A percentile compares a stretch with the other conserved stretches of the same genome.
Evolutionary conservation across 129 eudicot species (phyloP).

Genomic region (Tanacetum coccineum): DNA sequence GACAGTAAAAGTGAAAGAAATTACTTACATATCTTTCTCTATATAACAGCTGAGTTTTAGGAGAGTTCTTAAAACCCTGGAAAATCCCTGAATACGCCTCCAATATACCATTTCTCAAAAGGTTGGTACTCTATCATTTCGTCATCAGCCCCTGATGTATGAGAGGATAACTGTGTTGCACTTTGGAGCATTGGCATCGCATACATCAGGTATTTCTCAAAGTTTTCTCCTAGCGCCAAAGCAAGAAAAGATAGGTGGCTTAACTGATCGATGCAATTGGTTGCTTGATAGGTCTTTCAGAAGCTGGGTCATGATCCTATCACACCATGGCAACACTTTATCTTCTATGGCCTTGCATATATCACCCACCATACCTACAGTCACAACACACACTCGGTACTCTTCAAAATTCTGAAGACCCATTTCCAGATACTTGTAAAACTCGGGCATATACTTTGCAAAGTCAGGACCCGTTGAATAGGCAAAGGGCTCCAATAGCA

Average conservation of each 20-base stretch:
- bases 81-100: constrained; percentile 91
- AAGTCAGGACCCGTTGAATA: constrained; percentile 73
- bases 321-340: constrained; percentile 57
- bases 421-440: constrained; percentile 42
- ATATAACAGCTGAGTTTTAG: constrained; percentile 66
- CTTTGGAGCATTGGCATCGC: constrained; percentile 96
- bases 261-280: constrained; percentile 42
- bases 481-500: constrained; percentile 86
- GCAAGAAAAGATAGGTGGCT: constrained; percentile 87
- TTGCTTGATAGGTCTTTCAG: constrained; percentile 62
- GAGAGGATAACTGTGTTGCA: constrained; percentile 78
- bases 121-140: constrained; percentile 63
- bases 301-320: constrained; percentile 85
- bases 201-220: constrained; percentile 76
- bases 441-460: constrained; percentile 56
- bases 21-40: no score
- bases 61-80: constrained; percentile 84
- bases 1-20: no score
- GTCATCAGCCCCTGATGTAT: constrained; percentile 19
- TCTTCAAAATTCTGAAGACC: constrained; percentile 91
- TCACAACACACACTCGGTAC: constrained; percentile 86
- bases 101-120: constrained; percentile 74
- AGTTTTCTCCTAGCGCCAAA: constrained; percentile 29
- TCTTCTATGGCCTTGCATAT: constrained; percentile 50
- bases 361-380: constrained; percentile 90